Evolutionary conservation across 1,284 basidiomycete species (phyloP), one percentile per base, ranked within the genome.

Genomic region (Rugosomyces carneus): DNA sequence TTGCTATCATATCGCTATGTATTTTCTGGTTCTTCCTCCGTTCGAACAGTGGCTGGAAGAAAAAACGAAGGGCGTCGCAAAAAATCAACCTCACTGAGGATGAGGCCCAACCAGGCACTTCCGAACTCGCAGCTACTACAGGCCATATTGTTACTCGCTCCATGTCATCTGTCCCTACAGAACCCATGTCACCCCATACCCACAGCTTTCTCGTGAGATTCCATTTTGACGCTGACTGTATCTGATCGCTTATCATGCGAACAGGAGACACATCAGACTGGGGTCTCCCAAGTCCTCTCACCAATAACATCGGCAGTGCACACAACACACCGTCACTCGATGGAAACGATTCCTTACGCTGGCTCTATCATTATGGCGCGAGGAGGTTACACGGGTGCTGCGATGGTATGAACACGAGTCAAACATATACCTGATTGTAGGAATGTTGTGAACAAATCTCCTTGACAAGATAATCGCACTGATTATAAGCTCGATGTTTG

Each of bases 11-110:
- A n/a, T 60, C 45, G 9, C 56, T 75, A 20, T 46, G 57, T 4
- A 50, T 57, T 3, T 57, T 75, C 43, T 68, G 67, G 63, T 64
- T 65, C 55, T 59, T 55, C 39, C 51, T 65, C 26, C 62, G 58
- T 23, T 59, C 56, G 18, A 56, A 56, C 18, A 32, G 36, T 40
- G 54, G 57, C 16, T 26, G 50, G 24, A 48, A 42, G 4, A 47
- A 23, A 18, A 44, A 36, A 37, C 35, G 43, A 48, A 48, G 32
- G 47, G 26, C 19, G n/a, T 35, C 45, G 18, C 32, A 38, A 34
- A 34, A 39, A n/a, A 36, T 51, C 15, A 42, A 50, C 31, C 51
- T 58, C 8, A 44, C 51, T 18, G 52, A 55, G 19, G 52, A 53
- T 9, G 44, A 34, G 7, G 21, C 37, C 13, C 34, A 45, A 20